phyloP scores from a whole-genome alignment of 2,329 filamentous ascomycete genomes.

The Clarireedia monteithiana region DNA sequence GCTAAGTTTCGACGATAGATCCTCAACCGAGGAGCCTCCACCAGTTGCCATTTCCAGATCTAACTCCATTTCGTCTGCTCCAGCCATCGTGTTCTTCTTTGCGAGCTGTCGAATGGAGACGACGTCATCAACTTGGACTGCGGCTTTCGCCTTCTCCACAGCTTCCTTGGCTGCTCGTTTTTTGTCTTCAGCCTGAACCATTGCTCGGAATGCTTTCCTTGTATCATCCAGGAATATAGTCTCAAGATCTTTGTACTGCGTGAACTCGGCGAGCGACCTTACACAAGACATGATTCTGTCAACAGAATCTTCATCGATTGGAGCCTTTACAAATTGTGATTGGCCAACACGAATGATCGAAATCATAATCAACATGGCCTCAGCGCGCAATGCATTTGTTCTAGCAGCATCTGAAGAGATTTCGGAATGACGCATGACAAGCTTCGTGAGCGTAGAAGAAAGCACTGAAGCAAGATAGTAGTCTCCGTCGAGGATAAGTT shows the following conservation, averaged over 20 bases:
- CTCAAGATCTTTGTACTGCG: conserved; percentile 82
- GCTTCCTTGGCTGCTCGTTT: conserved; percentile 95
- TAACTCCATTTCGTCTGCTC: conserved; percentile 75
- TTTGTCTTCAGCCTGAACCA: conserved; percentile 96
- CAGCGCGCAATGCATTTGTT: conserved; percentile 88
- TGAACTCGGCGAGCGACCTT: conserved; percentile 83
- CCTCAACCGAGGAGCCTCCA: conserved; percentile 75
- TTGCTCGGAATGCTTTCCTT: conserved; percentile 87
- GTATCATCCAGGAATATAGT: conserved; percentile 92
- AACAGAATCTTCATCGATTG: conserved; percentile 96
- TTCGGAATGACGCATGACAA: conserved; percentile 95
- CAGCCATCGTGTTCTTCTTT: conserved; percentile 80
- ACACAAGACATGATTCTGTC: conserved; percentile 98
- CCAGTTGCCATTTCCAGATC: conserved; percentile 93
- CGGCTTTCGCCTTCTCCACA: conserved; percentile 84
- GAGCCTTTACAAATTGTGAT: conserved; percentile 96
- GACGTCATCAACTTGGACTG: conserved; percentile 91
- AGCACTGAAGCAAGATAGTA: conserved; percentile 93
- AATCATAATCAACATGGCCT: conserved; percentile 99
- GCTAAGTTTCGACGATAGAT: conserved; percentile 88
- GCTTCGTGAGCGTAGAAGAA: conserved; percentile 91
- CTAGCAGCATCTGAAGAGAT: conserved; percentile 79
- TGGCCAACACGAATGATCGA: conserved; percentile 96
- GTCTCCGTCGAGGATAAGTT: conserved; percentile 93
- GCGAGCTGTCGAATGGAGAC: conserved; percentile 87